A percentile compares a stretch with the other conserved stretches of the same genome.
These are phyloP conservation scores for Talaromyces amestolkiae DNA, from an alignment of 2,329 filamentous ascomycete genomes.

Conservation along the genomic window DNA sequence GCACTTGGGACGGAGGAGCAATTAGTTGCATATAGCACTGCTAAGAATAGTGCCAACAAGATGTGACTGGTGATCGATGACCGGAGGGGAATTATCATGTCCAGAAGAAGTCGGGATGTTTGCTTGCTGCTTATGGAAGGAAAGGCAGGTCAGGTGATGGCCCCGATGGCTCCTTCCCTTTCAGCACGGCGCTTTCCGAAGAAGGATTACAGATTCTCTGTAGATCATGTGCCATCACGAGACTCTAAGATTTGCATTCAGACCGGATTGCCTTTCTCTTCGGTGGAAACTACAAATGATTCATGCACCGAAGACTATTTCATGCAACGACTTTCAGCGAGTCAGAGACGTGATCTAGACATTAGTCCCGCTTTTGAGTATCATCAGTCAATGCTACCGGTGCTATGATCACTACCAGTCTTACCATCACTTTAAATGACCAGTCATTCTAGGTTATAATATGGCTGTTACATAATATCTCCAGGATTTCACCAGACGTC, in stretches of 20 bases:
- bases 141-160: constrained; percentile 15
- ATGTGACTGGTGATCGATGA: not conserved
- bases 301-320: not conserved
- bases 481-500: not conserved
- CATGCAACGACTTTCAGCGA: not conserved
- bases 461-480: not conserved
- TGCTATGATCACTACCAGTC: not conserved
- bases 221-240: constrained; percentile 12
- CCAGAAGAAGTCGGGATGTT: constrained; percentile 2
- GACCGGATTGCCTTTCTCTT: not conserved
- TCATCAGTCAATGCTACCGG: not conserved
- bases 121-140: not conserved
- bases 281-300: not conserved
- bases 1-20: not conserved
- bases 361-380: not conserved
- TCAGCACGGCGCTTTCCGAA: not conserved
- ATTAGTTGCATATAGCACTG: constrained; percentile 1
- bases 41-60: constrained; percentile 10
- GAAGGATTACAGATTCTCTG: not conserved
- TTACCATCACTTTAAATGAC: not conserved
- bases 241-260: not conserved
- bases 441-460: not conserved
- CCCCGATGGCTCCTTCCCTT: not conserved
- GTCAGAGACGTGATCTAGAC: not conserved
- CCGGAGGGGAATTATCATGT: not conserved